Evolutionary conservation across 257 asterid genomes (phyloP), one percentile per base, ranked within the genome.

Genomic region (Lycium ferocissimum): DNA sequence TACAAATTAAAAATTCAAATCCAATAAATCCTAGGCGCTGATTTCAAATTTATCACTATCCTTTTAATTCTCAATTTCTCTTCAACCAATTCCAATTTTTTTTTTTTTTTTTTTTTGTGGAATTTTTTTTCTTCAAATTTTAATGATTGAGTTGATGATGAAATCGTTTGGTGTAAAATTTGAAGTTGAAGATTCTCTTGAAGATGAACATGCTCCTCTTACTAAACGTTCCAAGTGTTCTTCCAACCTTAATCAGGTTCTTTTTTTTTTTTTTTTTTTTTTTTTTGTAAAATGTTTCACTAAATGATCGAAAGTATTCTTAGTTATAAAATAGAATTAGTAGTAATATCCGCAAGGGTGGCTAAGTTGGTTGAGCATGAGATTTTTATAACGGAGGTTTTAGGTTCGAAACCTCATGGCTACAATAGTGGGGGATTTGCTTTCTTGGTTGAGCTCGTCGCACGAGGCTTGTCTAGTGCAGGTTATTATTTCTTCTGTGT

Each of bases 81-180:
- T 40, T 7, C 0, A 35, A 56, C 6, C 37, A 7, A 1, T 13
- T 20, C 12, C 58, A 22, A 4, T 26, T 43, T 53, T 63, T 11
- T 14, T 26, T 83, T 47, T 11, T 0, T 75, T n/a, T n/a, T n/a
- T n/a, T n/a, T n/a, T n/a, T n/a, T n/a, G n/a, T n/a, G n/a, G n/a
- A n/a, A n/a, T 53, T 63, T 11, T 14, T 26, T 83, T 47, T 11
- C 0, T 75, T 75, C 62, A 18, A 17, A 18, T 83, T 54, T 82
- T 85, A 87, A 89, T 90, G 91, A 90, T 88, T 66, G 87, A 92
- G 82, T 88, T 85, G 90, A 88, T 87, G 90, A 88, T 87, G 92
- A 87, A 84, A 81, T 87, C 69, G 43, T 87, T 56, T 61, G 80
- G 15, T 87, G 88, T 82, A 81, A 88, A 85, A 72, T 57, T 81